Base-by-base conservation (phyloP, 2,329 filamentous ascomycete species). In the Colletotrichum magnum region DNA sequence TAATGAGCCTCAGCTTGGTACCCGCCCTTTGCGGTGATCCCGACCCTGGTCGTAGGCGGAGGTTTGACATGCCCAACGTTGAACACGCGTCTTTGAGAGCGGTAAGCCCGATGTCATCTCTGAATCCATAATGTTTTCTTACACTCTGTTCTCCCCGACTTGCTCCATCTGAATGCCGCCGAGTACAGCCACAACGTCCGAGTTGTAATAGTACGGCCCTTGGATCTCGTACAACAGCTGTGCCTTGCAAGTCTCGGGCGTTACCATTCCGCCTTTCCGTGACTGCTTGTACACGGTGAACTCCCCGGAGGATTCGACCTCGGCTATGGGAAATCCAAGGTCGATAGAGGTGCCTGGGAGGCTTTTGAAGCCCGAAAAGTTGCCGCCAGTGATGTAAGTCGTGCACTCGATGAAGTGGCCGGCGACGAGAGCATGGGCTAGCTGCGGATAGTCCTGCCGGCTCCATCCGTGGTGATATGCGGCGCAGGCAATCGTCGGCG, bases 341-440 rank as follows among this genome's bases (percentile, higher is more conserved):
- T 84, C 80, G 0, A 75, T 36, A 1, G 43, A 58, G 26, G 43
- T 72, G 1, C 84, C 80, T 0, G 76, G 63, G 57, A 82, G 81
- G 12, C 83, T 77, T 63, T 82, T 80, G 68, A 83, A 83, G 1
- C 85, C 86, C 0, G 84, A 79, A 61, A 87, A 88, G 66, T 88
- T 88, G 0, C 79, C 83, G 0, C 86, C 86, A 1, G 84, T 87
- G 6, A 84, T 82, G 70, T 88, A 88, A 0, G 82, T 80, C 4
- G 82, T 83, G 73, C 85, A 87, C 71, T 87, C 85, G 62, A 86
- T 86, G 16, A 86, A 74, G 75, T 87, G 84, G 1, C 84, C 84
- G 1, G 83, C 84, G 18, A 87, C 77, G 1, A 87, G 72, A 0
- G 83, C 77, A 0, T 82, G 81, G 1, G 85, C 86, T 5, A 88